phyloP scores from a whole-genome alignment of 495 filamentous ascomycete genomes.

The Tuber calosporum region DNA sequence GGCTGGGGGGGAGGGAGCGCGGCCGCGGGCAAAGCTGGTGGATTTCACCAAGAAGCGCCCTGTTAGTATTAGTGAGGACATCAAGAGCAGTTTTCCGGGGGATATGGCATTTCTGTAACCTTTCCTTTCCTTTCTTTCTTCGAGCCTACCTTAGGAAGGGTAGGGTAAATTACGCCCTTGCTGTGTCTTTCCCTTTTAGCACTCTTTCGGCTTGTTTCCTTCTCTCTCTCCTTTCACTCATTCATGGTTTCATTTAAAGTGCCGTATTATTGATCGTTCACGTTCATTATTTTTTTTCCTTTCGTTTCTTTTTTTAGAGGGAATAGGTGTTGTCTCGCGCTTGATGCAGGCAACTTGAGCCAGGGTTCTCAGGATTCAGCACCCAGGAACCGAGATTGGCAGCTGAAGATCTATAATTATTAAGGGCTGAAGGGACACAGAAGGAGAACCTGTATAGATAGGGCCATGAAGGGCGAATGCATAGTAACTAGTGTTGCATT shows the following conservation, averaged over 20 bases:
- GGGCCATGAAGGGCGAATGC: slow-evolving; percentile 10
- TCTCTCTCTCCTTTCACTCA: slow-evolving; percentile 5
- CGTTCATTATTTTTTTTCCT: slow-evolving; percentile 11
- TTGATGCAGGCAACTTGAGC: slow-evolving; percentile 9
- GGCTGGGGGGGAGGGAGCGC: slow-evolving; percentile 16
- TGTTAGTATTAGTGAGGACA: slow-evolving; percentile 33
- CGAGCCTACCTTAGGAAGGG: neutral
- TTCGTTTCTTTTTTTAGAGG: slow-evolving; percentile 24
- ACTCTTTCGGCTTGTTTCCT: neutral
- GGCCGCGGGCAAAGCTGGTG: slow-evolving; percentile 31
- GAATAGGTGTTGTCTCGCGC: neutral
- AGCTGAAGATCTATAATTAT: slow-evolving; percentile 10
- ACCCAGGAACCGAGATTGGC: slow-evolving; percentile 16
- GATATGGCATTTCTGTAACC: slow-evolving; percentile 32
- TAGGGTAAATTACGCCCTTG: neutral
- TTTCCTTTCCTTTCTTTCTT: slow-evolving; percentile 1
- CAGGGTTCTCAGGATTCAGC: neutral
- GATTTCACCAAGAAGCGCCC: slow-evolving; percentile 37
- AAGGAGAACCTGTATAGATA: slow-evolving; percentile 9
- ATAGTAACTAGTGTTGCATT: slow-evolving; percentile 6
- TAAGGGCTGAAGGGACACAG: neutral
- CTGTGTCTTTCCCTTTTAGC: neutral
- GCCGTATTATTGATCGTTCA: neutral
- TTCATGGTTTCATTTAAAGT: slow-evolving; percentile 12
- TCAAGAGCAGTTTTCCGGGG: slow-evolving; percentile 23